Conservation (phyloP, 495 filamentous ascomycete species). For the Penicillium coffeae region DNA sequence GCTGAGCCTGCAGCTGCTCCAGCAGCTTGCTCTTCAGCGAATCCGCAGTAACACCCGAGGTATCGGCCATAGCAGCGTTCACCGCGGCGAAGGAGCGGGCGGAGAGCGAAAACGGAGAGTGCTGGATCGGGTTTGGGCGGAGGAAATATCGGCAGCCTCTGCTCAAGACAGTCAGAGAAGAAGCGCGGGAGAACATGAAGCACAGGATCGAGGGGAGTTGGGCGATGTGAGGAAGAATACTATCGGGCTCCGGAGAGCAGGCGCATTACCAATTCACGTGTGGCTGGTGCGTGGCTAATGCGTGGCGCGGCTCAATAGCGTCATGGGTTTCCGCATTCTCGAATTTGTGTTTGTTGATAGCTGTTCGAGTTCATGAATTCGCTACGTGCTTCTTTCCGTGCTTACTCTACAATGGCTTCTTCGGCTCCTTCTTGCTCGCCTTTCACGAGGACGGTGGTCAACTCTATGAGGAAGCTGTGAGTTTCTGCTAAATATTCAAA, state of each 20-base stretch:
- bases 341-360: not conserved
- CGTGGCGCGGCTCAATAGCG: conserved; percentile 1
- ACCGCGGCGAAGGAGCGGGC: conserved; percentile 38
- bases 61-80: conserved; percentile 45
- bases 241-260: not conserved
- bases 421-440: conserved; percentile 44
- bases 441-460: conserved; percentile 75
- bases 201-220: not conserved
- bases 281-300: conserved; percentile 7
- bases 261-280: conserved; percentile 4
- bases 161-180: conserved; percentile 33
- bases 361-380: conserved; percentile 17
- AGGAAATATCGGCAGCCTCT: conserved; percentile 45
- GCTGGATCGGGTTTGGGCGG: conserved; percentile 20
- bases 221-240: not conserved
- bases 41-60: conserved; percentile 63
- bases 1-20: conserved; percentile 68
- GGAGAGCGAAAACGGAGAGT: conserved; percentile 36
- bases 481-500: conserved; percentile 27
- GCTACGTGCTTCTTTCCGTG: conserved; percentile 17
- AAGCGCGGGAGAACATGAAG: conserved; percentile 45
- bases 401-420: conserved; percentile 34
- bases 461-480: conserved; percentile 77
- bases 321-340: conserved; percentile 3
- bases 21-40: conserved; percentile 65